Conservation (phyloP, 208 protist species). For the Kentomonas sorsogonicus region DNA sequence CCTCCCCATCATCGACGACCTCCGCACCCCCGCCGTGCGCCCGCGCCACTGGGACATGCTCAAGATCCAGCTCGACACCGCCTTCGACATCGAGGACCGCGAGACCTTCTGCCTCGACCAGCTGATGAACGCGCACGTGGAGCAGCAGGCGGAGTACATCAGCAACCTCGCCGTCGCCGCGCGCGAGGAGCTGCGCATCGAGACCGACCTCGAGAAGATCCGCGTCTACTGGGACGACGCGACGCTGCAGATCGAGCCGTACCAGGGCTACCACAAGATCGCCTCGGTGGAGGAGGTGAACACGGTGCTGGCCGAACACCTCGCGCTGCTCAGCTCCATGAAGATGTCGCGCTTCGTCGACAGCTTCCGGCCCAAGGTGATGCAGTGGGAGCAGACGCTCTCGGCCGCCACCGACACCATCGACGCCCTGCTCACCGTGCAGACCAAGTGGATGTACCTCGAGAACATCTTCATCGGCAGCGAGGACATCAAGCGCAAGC, state of each 20-base stretch:
- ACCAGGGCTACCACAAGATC: slow-evolving; percentile 92
- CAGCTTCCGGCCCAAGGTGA: slow-evolving; percentile 93
- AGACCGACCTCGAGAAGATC: slow-evolving; percentile 91
- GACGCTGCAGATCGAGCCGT: slow-evolving; percentile 75
- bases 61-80: slow-evolving; percentile 87
- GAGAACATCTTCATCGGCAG: slow-evolving; percentile 96
- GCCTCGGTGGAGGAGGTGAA: slow-evolving; percentile 91
- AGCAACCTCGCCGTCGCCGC: slow-evolving; percentile 89
- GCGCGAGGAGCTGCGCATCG: slow-evolving; percentile 94
- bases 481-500: slow-evolving; percentile 97
- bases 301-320: slow-evolving; percentile 91
- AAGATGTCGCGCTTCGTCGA: slow-evolving; percentile 95
- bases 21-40: slow-evolving; percentile 93
- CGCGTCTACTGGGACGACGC: slow-evolving; percentile 87
- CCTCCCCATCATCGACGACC: slow-evolving; percentile 94
- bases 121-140: slow-evolving; percentile 92
- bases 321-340: slow-evolving; percentile 91
- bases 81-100: slow-evolving; percentile 89
- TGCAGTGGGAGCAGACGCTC: slow-evolving; percentile 94
- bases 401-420: slow-evolving; percentile 94
- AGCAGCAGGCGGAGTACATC: slow-evolving; percentile 93
- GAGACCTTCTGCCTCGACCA: slow-evolving; percentile 90
- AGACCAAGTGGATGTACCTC: slow-evolving; percentile 97
- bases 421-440: slow-evolving; percentile 88
- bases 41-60: slow-evolving; percentile 92